Base-by-base conservation (phyloP, 352 stramenopile species). In the Phytopythium sindhum region DNA sequence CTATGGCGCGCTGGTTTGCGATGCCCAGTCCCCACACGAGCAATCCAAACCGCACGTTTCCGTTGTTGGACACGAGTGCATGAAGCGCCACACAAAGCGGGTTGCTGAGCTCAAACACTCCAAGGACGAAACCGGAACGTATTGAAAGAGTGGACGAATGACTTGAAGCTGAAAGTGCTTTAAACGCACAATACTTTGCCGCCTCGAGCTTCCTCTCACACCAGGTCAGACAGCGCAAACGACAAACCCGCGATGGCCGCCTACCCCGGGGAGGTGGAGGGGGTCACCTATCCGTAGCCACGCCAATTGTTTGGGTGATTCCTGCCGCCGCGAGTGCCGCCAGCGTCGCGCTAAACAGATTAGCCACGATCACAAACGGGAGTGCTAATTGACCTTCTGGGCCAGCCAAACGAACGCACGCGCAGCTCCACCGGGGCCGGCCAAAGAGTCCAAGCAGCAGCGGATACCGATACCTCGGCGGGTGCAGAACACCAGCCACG, bases 21-120 rank as follows among this genome's bases (percentile, higher is more conserved):
- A 98, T 73, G 19, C 88, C 90, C 15, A 98, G 71, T 21, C 96
- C 96, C 59, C 78, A 96, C 4, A 97, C 37, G 26, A 97, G 83
- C 1, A 93, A 91, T 11, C 91, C 95, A 31, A 75, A 35, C 15
- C 59, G 75, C 1, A 70, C 77, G 47, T 69, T 74, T 63, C 42
- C 21, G 55, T 57, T 17, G 47, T 64, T 12, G 69, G 54, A 0
- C 62, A 95, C 57, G 4, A 74, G 61, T 17, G 94, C 64, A 59
- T 84, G 91, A 15, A 98, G 75, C 24, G 82, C 6, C 4, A 88
- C 81, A 12, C 84, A 67, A 9, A 98, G 80, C 0, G 97, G 60
- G 48, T 98, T 98, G 66, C 98, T 98, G 2, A 98, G 72, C 35
- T 93, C 89, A 77, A 98, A 98, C 23, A 98, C 95, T 81, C 98